Percentiles rank a stretch among this genome's conserved stretches.
Conservation (phyloP, 192 early-diverging fungal species). For the Oehlia diaphana region DNA sequence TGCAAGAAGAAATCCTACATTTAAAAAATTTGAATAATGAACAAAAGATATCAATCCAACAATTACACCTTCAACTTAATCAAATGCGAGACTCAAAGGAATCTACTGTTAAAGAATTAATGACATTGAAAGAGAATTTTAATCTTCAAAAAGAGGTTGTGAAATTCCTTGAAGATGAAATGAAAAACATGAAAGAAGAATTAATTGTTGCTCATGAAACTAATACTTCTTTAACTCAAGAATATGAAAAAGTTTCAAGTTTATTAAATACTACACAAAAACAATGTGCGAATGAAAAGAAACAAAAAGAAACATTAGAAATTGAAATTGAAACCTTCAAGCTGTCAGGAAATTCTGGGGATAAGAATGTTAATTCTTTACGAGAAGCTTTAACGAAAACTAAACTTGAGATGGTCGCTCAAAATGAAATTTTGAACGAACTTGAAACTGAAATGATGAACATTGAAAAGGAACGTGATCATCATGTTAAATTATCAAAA, state of each 20-base stretch:
- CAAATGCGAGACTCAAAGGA: background rate
- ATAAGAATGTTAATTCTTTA: background rate
- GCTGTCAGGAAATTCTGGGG: background rate
- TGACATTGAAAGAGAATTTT: background rate
- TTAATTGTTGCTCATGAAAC: background rate
- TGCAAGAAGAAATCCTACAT: background rate
- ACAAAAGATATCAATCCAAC: background rate
- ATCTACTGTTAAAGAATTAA: background rate
- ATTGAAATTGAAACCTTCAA: conserved; percentile 2
- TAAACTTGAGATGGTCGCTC: background rate
- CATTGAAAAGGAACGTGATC: conserved; percentile 12
- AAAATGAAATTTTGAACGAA: conserved; percentile 18
- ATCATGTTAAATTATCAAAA: background rate
- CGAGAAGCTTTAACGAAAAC: background rate
- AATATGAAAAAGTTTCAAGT: conserved; percentile 7
- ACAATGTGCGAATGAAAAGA: background rate
- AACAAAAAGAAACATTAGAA: background rate
- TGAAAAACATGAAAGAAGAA: conserved; percentile 12
- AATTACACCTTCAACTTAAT: background rate
- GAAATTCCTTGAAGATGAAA: background rate
- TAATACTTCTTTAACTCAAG: background rate
- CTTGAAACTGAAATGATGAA: conserved; percentile 5
- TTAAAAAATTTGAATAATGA: conserved; percentile 1
- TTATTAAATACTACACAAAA: conserved; percentile 1
- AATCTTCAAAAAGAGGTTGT: conserved; percentile 4